phyloP scores from a whole-genome alignment of 306 rosid genomes.

The Lablab purpureus region DNA sequence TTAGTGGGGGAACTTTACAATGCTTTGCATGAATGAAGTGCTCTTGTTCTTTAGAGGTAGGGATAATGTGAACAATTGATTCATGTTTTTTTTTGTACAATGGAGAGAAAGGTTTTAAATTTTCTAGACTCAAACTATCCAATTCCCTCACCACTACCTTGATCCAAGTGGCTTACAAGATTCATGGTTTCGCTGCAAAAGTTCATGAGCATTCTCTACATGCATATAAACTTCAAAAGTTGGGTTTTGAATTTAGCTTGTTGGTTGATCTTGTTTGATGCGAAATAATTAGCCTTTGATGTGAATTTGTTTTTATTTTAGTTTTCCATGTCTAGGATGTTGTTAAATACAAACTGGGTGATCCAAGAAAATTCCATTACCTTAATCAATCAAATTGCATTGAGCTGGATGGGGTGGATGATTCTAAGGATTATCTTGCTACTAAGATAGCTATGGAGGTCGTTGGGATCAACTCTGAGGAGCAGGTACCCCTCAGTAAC shows the following conservation, averaged over 20 bases:
- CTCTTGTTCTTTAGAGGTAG: background rate
- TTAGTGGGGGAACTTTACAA: no score
- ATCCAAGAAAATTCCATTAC: slow-evolving; percentile 81
- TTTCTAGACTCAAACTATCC: background rate
- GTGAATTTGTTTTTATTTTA: slow-evolving; percentile 30
- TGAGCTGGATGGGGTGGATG: slow-evolving; percentile 69
- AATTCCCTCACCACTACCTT: background rate
- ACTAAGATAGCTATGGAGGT: slow-evolving; percentile 96
- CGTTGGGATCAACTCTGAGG: slow-evolving; percentile 81
- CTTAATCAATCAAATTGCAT: slow-evolving; percentile 78
- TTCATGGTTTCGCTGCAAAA: background rate
- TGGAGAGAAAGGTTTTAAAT: background rate
- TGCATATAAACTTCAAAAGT: background rate
- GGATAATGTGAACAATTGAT: background rate
- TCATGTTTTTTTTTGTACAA: background rate
- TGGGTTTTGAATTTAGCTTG: background rate
- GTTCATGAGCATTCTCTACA: background rate
- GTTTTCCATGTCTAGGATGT: slow-evolving; percentile 62
- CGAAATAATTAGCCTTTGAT: background rate
- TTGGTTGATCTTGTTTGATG: no score
- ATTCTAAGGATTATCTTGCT: slow-evolving; percentile 76
- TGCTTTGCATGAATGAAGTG: background rate
- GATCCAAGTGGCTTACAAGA: background rate
- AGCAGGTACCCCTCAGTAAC: slow-evolving; percentile 68
- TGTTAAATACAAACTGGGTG: slow-evolving; percentile 75